phyloP scores from a whole-genome alignment of 352 stramenopile species.

The Halophytophthora batemanensis region DNA sequence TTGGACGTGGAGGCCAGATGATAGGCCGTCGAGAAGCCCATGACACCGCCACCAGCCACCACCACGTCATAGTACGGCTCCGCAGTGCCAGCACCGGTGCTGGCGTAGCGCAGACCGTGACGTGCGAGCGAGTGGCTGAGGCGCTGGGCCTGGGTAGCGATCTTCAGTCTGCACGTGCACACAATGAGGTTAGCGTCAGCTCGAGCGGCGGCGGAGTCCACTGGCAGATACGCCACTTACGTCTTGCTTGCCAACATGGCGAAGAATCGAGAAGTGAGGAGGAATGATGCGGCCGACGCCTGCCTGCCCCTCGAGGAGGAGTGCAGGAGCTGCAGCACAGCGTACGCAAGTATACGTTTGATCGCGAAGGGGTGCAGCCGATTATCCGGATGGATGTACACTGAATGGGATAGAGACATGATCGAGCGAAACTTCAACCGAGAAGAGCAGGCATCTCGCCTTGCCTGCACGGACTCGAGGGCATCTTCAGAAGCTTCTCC shows the following conservation, averaged over 20 bases:
- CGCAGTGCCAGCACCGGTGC: constrained; percentile 18
- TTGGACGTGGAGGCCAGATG: constrained; percentile 69
- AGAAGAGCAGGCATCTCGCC: too few relatives aligned
- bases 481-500: too few relatives aligned
- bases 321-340: too few relatives aligned
- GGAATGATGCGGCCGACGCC: too few relatives aligned
- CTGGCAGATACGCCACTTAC: constrained; percentile 9
- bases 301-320: too few relatives aligned
- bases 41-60: constrained; percentile 74
- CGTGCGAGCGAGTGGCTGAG: constrained; percentile 7
- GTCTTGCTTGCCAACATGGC: constrained; percentile 38
- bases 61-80: constrained; percentile 71
- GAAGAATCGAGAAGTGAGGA: constrained; percentile 29
- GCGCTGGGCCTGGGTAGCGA: constrained; percentile 9
- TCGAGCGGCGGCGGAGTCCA: neutral
- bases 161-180: constrained; percentile 20
- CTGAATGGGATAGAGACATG: too few relatives aligned
- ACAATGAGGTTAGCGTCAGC: constrained; percentile 5
- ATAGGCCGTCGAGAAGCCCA: constrained; percentile 86
- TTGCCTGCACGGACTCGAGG: too few relatives aligned
- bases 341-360: too few relatives aligned
- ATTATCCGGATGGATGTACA: too few relatives aligned
- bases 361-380: too few relatives aligned
- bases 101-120: constrained; percentile 21
- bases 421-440: too few relatives aligned